Base-by-base conservation (phyloP, 345 rosid species). In the Acer saccharum region DNA sequence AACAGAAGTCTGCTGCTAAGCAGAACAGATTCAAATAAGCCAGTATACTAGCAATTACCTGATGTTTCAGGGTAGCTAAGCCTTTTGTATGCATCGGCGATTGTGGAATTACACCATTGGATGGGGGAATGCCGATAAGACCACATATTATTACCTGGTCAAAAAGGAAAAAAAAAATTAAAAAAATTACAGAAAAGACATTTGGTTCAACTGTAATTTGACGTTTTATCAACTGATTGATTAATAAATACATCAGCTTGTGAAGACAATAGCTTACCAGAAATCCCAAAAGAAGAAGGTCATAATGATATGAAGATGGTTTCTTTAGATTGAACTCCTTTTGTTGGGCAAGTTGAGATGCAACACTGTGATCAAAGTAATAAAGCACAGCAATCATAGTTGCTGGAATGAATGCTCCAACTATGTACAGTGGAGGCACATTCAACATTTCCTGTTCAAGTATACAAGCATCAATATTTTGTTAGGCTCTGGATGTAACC, bases 51-150 rank as follows among this genome's bases (percentile, higher is more conserved):
- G 64, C 23, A 16, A 64, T 78, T 81, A 95, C 98, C 95, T 95
- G 98, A 83, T 93, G 92, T 80, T 93, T 95, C 74, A 93, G 84
- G 70, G 98, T 92, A 71, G 99, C 96, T 82, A 95, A 86, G 89
- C 96, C 90, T 75, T 95, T 95, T 10, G 99, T 95, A 77, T 95
- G 99, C 99, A 95, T 95, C 52, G 99, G 99, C 62, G 99, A 95
- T 76, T 95, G 98, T 11, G 99, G 99, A 74, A 95, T 93, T 71
- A 95, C 99, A 72, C 99, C 99, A 80, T 95, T 95, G 61, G 99
- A 89, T 66, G 99, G 98, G 35, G 99, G 99, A 71, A 95, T 91
- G 81, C 98, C 99, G 75, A 95, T 84, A 63, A 95, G 94, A 72
- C 99, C 99, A 41, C 99, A 93, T 69, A 95, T 60, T 64, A 95